Evolutionary conservation across 176 grass and related monocot genomes (phyloP).

Genomic region (Echinochloa phyllopogon): DNA sequence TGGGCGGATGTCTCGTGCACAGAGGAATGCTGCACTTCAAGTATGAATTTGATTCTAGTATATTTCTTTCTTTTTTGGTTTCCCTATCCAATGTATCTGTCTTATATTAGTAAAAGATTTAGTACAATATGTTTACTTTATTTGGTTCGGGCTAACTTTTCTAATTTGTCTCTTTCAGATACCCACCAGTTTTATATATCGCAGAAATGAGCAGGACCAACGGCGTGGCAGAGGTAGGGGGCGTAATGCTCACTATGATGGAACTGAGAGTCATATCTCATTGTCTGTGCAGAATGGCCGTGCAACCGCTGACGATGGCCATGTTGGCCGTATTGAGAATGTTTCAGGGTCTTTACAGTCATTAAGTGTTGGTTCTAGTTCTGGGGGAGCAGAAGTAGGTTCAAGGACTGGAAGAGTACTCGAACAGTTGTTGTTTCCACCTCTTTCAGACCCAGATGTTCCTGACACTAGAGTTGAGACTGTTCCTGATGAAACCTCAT

Average conservation of each 20-base stretch:
- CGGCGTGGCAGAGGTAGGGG: conserved; percentile 80
- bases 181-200: conserved; percentile 95
- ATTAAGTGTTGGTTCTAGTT: conserved; percentile 46
- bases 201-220: conserved; percentile 79
- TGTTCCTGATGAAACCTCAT: conserved; percentile 62
- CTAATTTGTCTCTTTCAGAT: conserved; percentile 66
- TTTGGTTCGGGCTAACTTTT: conserved; percentile 30
- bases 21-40: conserved; percentile 93
- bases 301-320: conserved; percentile 43
- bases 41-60: conserved; percentile 40
- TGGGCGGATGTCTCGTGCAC: conserved; percentile 80
- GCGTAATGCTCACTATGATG: conserved; percentile 53
- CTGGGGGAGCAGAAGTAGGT: conserved; percentile 40
- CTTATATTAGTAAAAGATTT: conserved; percentile 1
- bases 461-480: conserved; percentile 55
- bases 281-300: conserved; percentile 50
- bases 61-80: background rate
- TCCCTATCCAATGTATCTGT: conserved; percentile 1
- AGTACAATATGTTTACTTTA: background rate
- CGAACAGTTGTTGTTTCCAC: conserved; percentile 84
- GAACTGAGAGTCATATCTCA: conserved; percentile 43
- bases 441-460: conserved; percentile 69
- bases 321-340: conserved; percentile 37
- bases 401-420: conserved; percentile 46
- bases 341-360: conserved; percentile 49